These are phyloP conservation scores for Thermochaetoides thermophila DNA, from an alignment of 495 filamentous ascomycete species.

Conservation along the genomic window DNA sequence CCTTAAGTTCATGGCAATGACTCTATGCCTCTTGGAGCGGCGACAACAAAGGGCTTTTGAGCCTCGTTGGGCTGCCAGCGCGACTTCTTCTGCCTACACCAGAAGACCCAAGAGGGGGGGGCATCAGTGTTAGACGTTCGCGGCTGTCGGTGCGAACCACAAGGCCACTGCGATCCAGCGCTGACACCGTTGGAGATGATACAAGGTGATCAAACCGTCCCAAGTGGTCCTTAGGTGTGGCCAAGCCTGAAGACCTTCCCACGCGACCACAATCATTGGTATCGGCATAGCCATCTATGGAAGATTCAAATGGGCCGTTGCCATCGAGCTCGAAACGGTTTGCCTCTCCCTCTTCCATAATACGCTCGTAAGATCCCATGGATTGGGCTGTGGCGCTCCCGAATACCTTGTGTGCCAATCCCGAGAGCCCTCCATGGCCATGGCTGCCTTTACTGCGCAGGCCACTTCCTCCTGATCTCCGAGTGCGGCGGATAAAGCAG, in stretches of 20 bases:
- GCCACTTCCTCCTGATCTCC: no score
- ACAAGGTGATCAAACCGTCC: slow-evolving; percentile 1
- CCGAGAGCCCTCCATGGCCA: slow-evolving; percentile 38
- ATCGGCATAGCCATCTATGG: slow-evolving; percentile 39
- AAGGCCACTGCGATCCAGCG: slow-evolving; percentile 59
- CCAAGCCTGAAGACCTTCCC: slow-evolving; percentile 44
- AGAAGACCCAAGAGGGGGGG: slow-evolving; percentile 28
- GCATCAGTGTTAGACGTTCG: slow-evolving; percentile 46
- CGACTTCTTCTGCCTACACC: slow-evolving; percentile 42
- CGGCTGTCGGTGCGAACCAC: slow-evolving; percentile 69
- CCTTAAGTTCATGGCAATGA: no score
- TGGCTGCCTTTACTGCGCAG: slow-evolving; percentile 38
- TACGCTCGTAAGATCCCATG: slow-evolving; percentile 55
- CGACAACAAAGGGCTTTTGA: slow-evolving; percentile 48
- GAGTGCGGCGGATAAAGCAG: slow-evolving; percentile 34
- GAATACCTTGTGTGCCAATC: slow-evolving; percentile 42
- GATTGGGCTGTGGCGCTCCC: slow-evolving; percentile 28
- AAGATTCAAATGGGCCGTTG: slow-evolving; percentile 39
- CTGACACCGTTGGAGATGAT: slow-evolving; percentile 29
- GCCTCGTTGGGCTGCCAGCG: slow-evolving; percentile 46
- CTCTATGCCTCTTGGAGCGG: slow-evolving; percentile 26
- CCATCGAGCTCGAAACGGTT: slow-evolving; percentile 58
- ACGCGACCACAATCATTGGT: slow-evolving; percentile 34
- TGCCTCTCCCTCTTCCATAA: slow-evolving; percentile 61
- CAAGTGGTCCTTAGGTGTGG: slow-evolving; percentile 32